Evolutionary conservation across 345 rosid genomes (phyloP), one percentile per base, ranked within the genome.

Genomic region (Citrus cavaleriei): DNA sequence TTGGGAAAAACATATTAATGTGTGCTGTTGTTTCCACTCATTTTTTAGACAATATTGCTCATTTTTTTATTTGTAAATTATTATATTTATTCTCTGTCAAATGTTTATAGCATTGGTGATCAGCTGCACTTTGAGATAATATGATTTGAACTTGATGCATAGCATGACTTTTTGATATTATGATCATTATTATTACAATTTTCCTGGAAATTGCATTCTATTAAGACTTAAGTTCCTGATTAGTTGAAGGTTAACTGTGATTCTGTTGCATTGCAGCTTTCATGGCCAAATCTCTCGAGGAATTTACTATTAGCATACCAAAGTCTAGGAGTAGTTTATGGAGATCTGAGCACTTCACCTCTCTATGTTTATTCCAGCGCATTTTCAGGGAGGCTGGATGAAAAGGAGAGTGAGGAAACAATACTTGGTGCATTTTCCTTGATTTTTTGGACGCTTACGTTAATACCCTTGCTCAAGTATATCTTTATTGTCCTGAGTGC

Each of bases 311-410:
- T 95, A 84, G 95, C 98, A 24, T 95, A 93, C 86, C 98, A 95
- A 80, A 95, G 98, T 87, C 85, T 95, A 34, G 98, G 98, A 7
- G 94, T 95, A 21, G 97, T 95, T 68, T 95, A 92, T 78, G 98
- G 98, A 70, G 92, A 87, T 79, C 87, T 95, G 65, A 90, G 91
- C 83, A 95, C 94, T 68, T 95, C 98, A 40, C 98, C 98, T 67
- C 98, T 95, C 30, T 95, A 95, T 79, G 98, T 92, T 67, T 95
- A 60, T 76, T 74, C 78, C 16, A 86, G 91, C 82, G 82, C 91
- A 35, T 92, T 95, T 76, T 77, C 74, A 13, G 92, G 93, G 77
- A 90, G 89, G 86, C 66, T 91, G 88, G 83, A 76, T 73, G 79
- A 86, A 5, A 81, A 89, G 81, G 83, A 61, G 24, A 89, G 74